Evolutionary conservation across 345 rosid species (phyloP), one percentile per base, ranked within the genome.

Genomic region (Murraya paniculata): DNA sequence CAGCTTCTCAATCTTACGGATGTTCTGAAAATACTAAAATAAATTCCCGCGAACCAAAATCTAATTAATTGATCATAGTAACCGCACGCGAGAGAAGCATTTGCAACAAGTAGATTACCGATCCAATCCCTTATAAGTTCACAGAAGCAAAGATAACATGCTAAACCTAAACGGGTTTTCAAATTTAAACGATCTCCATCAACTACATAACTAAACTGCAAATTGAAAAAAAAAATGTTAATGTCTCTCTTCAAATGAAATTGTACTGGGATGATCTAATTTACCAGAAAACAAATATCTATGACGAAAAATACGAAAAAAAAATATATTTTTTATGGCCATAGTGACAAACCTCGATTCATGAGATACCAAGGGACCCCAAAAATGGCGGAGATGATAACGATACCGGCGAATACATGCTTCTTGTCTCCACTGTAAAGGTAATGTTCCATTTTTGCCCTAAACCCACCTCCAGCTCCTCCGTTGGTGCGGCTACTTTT

Each of bases 401-500:
- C 92, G 66, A 94, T 86, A 58, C 97, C 97, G 57, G 85, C 96
- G 28, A 92, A 14, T 19, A 94, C 98, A 65, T 91, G 93, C 86
- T 91, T 94, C 89, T 91, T 94, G 4, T 94, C 96, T 33, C 98
- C 98, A 77, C 96, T 94, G 83, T 92, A 93, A 16, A 92, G 72
- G 80, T n/a, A 81, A 59, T 84, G 89, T n/a, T 87, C 90, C 82
- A 93, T 73, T 77, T 78, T 90, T 31, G 90, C 86, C 83, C 82
- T 84, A 81, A 91, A 91, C 18, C 93, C 91, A 66, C 88, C 90
- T 31, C 31, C 77, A 6, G 60, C 66, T 48, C 80, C 64, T 9
- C 75, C 82, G 14, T 39, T 78, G 71, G 65, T 41, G 60, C 79
- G 48, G 18, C 14, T 68, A 74, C 71, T n/a, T 80, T 82, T 85